Evolutionary conservation across 129 eudicot genomes (phyloP), one percentile per base, ranked within the genome.

Genomic region (Arctium minus): DNA sequence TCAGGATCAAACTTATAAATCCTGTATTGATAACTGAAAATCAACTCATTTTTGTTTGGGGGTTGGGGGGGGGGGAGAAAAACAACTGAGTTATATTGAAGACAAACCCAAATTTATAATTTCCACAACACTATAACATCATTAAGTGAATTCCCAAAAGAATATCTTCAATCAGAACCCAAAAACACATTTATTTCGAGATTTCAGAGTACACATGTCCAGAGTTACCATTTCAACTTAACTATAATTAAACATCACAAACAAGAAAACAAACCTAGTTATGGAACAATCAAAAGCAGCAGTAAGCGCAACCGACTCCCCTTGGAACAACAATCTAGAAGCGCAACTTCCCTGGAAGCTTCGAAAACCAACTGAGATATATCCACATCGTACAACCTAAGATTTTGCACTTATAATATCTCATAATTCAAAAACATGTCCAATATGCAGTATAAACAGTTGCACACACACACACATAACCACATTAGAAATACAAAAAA

Each of bases 251-350:
- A 71, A 36, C n/a, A 77, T 44, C 17, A 36, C 4, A 70, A 71
- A 81, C 29, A 64, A 40, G 42, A 50, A 22, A 29, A 74, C 80
- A 40, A 53, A 95, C 98, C 98, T 91, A 69, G 77, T 44, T 77
- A 92, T 64, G 2, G 92, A 89, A 76, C 94, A 87, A 87, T 92
- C 94, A 37, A 93, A 83, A 77, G 83, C 87, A 56, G 91, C 92
- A 87, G 81, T 84, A 9, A 86, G 83, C 22, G 91, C 97, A 70
- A 80, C 84, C 2, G 86, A 70, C 70, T 92, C 96, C 30, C 82
- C 88, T 82, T 92, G 87, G 79, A 92, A 84, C 98, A 92, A 79
- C 97, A 95, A 87, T 95, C 98, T 1, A 95, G 88, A 50, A 95
- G 89, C 2, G 89, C 92, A 80, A 85, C 88, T 67, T 89, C 93